Evolutionary conservation across 1,284 basidiomycete species (phyloP).

Genomic region (Trametes pubescens): DNA sequence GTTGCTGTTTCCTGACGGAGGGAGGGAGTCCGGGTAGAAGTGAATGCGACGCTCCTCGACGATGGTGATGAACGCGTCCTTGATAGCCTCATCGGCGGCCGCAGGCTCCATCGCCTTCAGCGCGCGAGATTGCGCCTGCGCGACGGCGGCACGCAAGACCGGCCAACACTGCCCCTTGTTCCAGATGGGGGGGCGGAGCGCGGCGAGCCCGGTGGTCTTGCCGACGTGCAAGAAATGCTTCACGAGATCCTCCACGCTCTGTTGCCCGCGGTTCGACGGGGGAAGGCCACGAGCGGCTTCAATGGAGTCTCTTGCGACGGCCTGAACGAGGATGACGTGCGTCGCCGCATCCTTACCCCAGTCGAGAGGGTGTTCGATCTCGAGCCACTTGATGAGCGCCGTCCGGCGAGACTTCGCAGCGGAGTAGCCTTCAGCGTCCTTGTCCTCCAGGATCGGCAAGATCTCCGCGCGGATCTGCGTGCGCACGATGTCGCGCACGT

Average conservation of each 20-base stretch:
- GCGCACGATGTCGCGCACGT: not conserved
- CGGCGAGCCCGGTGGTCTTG: not conserved
- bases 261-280: not conserved
- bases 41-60: not conserved
- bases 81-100: not conserved
- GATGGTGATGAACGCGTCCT: not conserved
- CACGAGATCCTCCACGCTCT: not conserved
- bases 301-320: not conserved
- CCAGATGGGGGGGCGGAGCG: not conserved
- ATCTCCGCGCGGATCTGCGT: not conserved
- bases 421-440: not conserved
- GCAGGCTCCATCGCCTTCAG: not conserved
- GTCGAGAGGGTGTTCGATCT: not conserved
- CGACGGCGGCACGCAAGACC: not conserved
- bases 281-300: not conserved
- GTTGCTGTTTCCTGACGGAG: not conserved
- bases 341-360: not conserved
- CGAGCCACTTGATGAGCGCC: not conserved
- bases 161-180: constrained; percentile 2
- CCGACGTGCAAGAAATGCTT: not conserved
- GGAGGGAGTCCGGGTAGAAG: constrained; percentile 7
- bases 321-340: not conserved
- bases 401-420: not conserved
- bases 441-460: not conserved
- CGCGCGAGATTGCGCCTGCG: not conserved